These are phyloP conservation scores for Stramenopiles sp. DNA, from an alignment of 352 stramenopile genomes.

Conservation along the genomic window DNA sequence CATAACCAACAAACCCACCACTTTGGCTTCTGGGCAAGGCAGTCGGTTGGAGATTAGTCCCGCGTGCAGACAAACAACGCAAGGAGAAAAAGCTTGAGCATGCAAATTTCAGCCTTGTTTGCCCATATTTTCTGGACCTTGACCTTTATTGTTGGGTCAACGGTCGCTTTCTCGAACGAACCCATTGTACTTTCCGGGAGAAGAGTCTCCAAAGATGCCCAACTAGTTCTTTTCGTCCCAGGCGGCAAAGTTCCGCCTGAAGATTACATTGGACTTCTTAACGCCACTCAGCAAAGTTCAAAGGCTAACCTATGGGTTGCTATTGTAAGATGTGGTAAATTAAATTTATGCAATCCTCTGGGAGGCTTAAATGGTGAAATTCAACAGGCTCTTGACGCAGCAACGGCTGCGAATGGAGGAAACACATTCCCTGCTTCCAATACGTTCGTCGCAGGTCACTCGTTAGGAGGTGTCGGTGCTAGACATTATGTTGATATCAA, in stretches of 20 bases:
- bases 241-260: not conserved
- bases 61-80: no score
- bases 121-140: not conserved
- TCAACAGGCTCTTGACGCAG: not conserved
- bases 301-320: not conserved
- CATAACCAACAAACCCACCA: no score
- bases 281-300: not conserved
- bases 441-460: not conserved
- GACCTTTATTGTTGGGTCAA: not conserved
- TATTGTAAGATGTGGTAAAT: not conserved
- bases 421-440: not conserved
- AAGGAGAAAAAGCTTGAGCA: no score
- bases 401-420: not conserved
- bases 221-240: slow-evolving; percentile 1
- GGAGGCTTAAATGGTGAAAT: not conserved
- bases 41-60: no score
- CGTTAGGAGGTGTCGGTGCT: not conserved
- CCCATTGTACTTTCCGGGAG: not conserved
- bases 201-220: not conserved
- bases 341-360: not conserved
- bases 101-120: no score
- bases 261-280: not conserved
- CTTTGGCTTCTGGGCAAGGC: no score
- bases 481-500: not conserved
- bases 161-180: not conserved